Base-by-base conservation (phyloP, 768 basidiomycete species). In the Mycena epipterygia region DNA sequence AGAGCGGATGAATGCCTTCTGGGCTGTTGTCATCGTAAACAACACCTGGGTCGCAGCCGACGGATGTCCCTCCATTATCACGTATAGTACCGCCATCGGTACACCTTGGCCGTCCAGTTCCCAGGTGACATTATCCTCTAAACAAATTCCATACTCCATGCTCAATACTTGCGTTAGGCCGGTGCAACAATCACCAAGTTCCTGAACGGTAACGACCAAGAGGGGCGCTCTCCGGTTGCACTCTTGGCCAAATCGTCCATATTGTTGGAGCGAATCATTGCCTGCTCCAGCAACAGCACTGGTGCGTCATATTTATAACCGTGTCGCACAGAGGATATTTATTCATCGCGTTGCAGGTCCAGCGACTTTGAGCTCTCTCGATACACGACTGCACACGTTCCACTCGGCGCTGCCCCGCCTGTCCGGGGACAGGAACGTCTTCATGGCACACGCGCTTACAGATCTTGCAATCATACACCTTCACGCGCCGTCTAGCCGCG, bases 21-120 rank as follows among this genome's bases (percentile, higher is more conserved):
- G 70, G 70, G 44, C 29, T 7, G 60, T 63, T 2, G 35, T 53
- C 5, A 25, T 67, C 12, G 1, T 71, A 16, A 57, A 67, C 13
- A 67, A 63, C n/a, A 57, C 23, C 29, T 71, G 70, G 70, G 70
- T 58, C 44, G 70, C 70, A 8, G 37, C 41, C 2, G 17, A 66
- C 2, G 64, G 70, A 11, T 21, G 25, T 30, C 44, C 51, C 21
- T 71, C 70, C 1, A 27, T 46, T 19, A 39, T 67, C 3, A 53
- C 70, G 12, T 32, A 39, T 23, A 29, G 41, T 7, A 39, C 29
- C 3, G 3, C 7, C 12, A 30, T 71, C 5, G 59, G 63, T 23
- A 62, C 64, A 25, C 70, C 64, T 1, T 71, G 70, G 70, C 46
- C 64, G 2, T 23, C n/a, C 0, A 58, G 49, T 1, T n/a, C 64